These are phyloP conservation scores for Quercus wislizeni DNA, from an alignment of 306 rosid species.

Conservation along the genomic window DNA sequence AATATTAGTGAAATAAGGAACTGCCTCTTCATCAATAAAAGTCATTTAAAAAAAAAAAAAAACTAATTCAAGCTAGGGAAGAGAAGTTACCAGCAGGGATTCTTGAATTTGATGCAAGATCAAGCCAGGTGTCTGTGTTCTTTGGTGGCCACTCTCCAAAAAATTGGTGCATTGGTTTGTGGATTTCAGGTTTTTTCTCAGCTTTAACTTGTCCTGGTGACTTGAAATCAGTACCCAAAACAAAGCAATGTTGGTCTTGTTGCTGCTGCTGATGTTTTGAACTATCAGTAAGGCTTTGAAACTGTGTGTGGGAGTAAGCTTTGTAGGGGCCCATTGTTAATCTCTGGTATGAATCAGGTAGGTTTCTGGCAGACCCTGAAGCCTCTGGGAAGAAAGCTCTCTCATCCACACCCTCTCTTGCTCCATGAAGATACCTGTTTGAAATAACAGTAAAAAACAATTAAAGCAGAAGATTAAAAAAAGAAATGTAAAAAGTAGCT, in stretches of 20 bases:
- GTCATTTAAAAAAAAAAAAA: no score
- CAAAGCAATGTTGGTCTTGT: conserved; percentile 70
- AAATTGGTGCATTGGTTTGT: conserved; percentile 90
- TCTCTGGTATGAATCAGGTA: conserved; percentile 52
- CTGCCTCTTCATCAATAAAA: not conserved
- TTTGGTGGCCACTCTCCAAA: conserved; percentile 92
- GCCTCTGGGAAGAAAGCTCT: conserved; percentile 82
- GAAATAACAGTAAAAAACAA: not conserved
- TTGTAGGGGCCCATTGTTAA: conserved; percentile 51
- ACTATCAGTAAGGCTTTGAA: conserved; percentile 43
- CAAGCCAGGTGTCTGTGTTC: conserved; percentile 93
- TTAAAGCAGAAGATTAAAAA: not conserved
- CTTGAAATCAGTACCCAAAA: conserved; percentile 89
- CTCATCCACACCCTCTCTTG: conserved; percentile 74
- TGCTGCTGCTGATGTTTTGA: conserved; percentile 30
- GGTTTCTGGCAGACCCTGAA: conserved; percentile 53
- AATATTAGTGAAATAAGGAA: no score
- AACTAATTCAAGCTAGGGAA: not conserved
- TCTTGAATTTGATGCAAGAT: conserved; percentile 89
- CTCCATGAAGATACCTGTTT: conserved; percentile 59
- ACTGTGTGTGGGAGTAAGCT: conserved; percentile 50
- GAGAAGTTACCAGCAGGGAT: conserved; percentile 43
- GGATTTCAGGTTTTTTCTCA: conserved; percentile 64
- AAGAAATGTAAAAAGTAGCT: not conserved
- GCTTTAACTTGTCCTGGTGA: conserved; percentile 49